A percentile compares a stretch with the other conserved stretches of the same genome.
phyloP scores from a whole-genome alignment of 768 basidiomycete species.

The Russula abietina region DNA sequence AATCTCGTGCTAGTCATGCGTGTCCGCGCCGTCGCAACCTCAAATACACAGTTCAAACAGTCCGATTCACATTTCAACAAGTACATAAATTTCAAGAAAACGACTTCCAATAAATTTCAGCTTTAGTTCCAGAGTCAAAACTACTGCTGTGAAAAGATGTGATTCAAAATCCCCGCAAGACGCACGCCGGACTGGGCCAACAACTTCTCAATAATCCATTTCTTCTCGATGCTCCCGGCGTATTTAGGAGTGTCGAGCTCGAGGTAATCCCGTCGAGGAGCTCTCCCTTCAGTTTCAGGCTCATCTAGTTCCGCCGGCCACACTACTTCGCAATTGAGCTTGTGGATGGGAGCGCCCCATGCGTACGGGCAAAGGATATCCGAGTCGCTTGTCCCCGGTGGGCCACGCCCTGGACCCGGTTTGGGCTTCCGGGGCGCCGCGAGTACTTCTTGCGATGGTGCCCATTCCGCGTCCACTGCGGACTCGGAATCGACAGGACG shows the following conservation, averaged over 20 bases:
- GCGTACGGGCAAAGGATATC: conserved; percentile 63
- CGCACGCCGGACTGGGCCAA: conserved; percentile 79
- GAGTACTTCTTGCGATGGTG: background rate
- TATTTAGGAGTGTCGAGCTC: conserved; percentile 84
- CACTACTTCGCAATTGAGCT: conserved; percentile 74
- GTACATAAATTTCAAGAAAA: background rate
- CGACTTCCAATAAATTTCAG: too few relatives aligned
- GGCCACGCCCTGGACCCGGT: conserved; percentile 7
- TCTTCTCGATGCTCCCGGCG: conserved; percentile 55
- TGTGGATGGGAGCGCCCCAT: conserved; percentile 70
- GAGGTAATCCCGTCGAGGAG: conserved; percentile 34
- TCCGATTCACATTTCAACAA: background rate
- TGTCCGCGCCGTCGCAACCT: background rate
- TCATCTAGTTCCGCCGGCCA: conserved; percentile 69
- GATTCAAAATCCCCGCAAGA: conserved; percentile 78
- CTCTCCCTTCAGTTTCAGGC: conserved; percentile 26
- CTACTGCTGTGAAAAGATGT: conserved; percentile 43
- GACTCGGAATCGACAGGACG: conserved; percentile 5
- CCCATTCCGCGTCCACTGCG: background rate
- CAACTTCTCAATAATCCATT: conserved; percentile 73
- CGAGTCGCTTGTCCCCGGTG: conserved; percentile 39
- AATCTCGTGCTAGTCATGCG: background rate
- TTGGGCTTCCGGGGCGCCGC: background rate
- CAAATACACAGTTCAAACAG: too few relatives aligned
- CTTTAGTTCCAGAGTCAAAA: background rate